phyloP scores from a whole-genome alignment of 73 alveolate genomes.

The Paramecium biaurelia region DNA sequence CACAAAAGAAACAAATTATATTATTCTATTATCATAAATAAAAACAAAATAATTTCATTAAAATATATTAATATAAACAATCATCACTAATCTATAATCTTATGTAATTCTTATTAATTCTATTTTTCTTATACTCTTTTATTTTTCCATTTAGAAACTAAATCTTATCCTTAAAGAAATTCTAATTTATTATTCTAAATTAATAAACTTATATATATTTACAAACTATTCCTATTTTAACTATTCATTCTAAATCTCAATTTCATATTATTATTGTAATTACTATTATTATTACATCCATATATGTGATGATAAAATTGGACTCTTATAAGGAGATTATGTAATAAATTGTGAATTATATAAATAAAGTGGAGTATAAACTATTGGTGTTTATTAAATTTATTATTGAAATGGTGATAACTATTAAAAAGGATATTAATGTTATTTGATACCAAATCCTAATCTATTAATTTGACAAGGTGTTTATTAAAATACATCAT shows the following conservation, averaged over 20 bases:
- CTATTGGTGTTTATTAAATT: conserved; percentile 13
- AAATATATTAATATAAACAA: background rate
- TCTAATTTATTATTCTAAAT: background rate
- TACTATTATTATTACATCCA: background rate
- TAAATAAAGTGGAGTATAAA: background rate
- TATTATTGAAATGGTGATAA: conserved; percentile 24
- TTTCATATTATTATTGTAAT: background rate
- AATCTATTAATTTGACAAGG: background rate
- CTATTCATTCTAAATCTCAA: background rate
- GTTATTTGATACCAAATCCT: background rate
- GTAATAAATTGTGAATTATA: background rate
- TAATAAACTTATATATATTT: background rate
- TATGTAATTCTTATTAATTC: background rate
- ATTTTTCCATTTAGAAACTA: conserved; percentile 11
- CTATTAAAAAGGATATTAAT: background rate
- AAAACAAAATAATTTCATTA: background rate
- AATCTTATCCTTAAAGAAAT: background rate
- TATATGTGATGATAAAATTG: background rate
- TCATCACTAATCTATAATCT: background rate
- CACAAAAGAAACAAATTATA: background rate
- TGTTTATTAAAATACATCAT: background rate
- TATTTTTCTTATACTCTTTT: background rate
- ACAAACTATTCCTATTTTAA: background rate
- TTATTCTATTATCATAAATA: background rate
- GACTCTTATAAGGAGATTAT: conserved; percentile 17